Percentiles rank a stretch among this genome's conserved stretches.
Evolutionary conservation across 2,329 filamentous ascomycete species (phyloP).

Genomic region (Nigrospora oryzae): DNA sequence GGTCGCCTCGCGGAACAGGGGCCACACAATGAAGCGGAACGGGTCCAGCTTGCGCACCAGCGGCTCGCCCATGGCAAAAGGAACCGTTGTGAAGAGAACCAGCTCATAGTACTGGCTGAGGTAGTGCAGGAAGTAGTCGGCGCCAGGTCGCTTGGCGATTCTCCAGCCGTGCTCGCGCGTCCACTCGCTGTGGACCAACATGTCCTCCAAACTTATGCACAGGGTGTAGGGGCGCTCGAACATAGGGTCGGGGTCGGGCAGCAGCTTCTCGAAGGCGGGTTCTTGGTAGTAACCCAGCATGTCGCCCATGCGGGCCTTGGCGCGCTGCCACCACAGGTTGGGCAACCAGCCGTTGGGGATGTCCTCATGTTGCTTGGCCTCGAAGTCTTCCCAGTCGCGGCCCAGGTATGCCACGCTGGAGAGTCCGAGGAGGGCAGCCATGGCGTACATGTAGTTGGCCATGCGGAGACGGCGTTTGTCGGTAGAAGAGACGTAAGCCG

Average conservation of each 20-base stretch:
- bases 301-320: conserved; percentile 64
- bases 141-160: conserved; percentile 85
- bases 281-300: conserved; percentile 91
- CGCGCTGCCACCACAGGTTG: conserved; percentile 71
- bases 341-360: conserved; percentile 74
- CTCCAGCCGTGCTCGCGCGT: conserved; percentile 89
- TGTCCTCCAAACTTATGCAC: conserved; percentile 85
- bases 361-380: conserved; percentile 60
- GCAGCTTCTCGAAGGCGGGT: conserved; percentile 85
- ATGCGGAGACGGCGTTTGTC: conserved; percentile 73
- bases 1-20: conserved; percentile 91
- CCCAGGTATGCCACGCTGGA: conserved; percentile 61
- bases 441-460: conserved; percentile 65
- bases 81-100: conserved; percentile 87
- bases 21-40: conserved; percentile 91
- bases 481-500: conserved; percentile 82
- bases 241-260: conserved; percentile 72
- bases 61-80: conserved; percentile 75
- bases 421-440: conserved; percentile 44
- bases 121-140: conserved; percentile 96
- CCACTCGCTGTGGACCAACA: conserved; percentile 94
- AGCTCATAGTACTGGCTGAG: conserved; percentile 97
- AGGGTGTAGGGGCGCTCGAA: conserved; percentile 86
- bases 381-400: conserved; percentile 78
- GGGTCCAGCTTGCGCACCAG: conserved; percentile 91